Evolutionary conservation across 495 filamentous ascomycete genomes (phyloP).

Genomic region (Barbatosphaeria neglecta): DNA sequence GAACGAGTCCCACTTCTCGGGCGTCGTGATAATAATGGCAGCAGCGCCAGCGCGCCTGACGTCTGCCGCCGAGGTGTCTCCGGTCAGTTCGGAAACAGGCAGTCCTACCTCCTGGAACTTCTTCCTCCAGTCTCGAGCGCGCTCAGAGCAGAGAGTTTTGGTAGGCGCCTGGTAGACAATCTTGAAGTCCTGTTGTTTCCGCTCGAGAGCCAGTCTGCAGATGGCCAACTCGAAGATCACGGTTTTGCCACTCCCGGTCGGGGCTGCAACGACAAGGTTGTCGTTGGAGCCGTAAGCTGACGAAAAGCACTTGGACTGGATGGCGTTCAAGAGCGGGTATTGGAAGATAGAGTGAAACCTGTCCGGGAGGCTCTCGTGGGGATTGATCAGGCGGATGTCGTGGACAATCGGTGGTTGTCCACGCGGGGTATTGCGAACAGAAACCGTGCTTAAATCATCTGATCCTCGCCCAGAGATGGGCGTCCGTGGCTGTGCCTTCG

Average conservation of each 20-base stretch:
- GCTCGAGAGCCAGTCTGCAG: slow-evolving; percentile 56
- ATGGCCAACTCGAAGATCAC: slow-evolving; percentile 85
- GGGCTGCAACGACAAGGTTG: slow-evolving; percentile 81
- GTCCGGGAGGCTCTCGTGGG: slow-evolving; percentile 59
- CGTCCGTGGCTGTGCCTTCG: too few relatives aligned
- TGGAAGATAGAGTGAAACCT: slow-evolving; percentile 65
- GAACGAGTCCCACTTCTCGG: slow-evolving; percentile 98
- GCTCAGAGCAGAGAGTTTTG: slow-evolving; percentile 82
- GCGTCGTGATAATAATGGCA: slow-evolving; percentile 89
- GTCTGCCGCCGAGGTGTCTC: slow-evolving; percentile 72
- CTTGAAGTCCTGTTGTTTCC: slow-evolving; percentile 65
- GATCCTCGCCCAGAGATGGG: too few relatives aligned
- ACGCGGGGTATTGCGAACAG: too few relatives aligned
- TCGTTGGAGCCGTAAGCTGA: slow-evolving; percentile 60
- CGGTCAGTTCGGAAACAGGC: slow-evolving; percentile 76
- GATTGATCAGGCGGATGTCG: slow-evolving; percentile 64
- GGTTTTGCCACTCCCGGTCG: slow-evolving; percentile 92
- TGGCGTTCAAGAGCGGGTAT: slow-evolving; percentile 77
- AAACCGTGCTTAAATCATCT: too few relatives aligned
- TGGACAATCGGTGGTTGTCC: slow-evolving; percentile 30
- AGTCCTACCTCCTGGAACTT: slow-evolving; percentile 72
- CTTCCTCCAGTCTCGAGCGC: slow-evolving; percentile 67
- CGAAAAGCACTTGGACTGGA: slow-evolving; percentile 81
- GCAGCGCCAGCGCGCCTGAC: slow-evolving; percentile 66
- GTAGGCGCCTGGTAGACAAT: slow-evolving; percentile 93